Evolutionary conservation across 331 rosid species (phyloP).

Genomic region (Cydonia oblonga): DNA sequence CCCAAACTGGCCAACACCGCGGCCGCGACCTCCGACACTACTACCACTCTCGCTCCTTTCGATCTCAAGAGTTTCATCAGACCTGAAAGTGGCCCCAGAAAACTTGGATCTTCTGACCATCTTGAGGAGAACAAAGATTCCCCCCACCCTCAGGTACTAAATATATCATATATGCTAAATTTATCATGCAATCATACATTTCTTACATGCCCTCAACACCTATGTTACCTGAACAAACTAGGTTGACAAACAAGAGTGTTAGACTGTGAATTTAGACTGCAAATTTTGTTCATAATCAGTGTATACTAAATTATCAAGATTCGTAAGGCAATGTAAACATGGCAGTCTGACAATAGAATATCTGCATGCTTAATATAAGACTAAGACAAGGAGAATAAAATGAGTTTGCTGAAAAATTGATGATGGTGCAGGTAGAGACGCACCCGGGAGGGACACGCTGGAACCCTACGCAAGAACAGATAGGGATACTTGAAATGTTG

Average conservation of each 20-base stretch:
- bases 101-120: slow-evolving; percentile 24
- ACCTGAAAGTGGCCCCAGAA: slow-evolving; percentile 63
- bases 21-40: background rate
- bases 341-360: too few relatives aligned
- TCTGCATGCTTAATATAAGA: background rate
- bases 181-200: background rate
- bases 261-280: background rate
- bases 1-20: slow-evolving; percentile 56
- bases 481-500: slow-evolving; percentile 76
- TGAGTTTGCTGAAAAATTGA: background rate
- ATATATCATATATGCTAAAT: too few relatives aligned
- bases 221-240: background rate
- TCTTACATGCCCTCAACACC: background rate
- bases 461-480: slow-evolving; percentile 95
- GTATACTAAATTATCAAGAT: too few relatives aligned
- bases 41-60: slow-evolving; percentile 26
- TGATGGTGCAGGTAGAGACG: slow-evolving; percentile 45
- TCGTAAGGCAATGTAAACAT: too few relatives aligned
- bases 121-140: slow-evolving; percentile 35
- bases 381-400: background rate
- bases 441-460: slow-evolving; percentile 91
- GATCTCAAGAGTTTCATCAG: slow-evolving; percentile 86
- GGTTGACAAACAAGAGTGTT: background rate
- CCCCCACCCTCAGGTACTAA: slow-evolving; percentile 20
- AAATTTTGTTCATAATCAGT: background rate